Base-by-base conservation (phyloP, 495 filamentous ascomycete genomes). In the Penicillium longicatenatum region DNA sequence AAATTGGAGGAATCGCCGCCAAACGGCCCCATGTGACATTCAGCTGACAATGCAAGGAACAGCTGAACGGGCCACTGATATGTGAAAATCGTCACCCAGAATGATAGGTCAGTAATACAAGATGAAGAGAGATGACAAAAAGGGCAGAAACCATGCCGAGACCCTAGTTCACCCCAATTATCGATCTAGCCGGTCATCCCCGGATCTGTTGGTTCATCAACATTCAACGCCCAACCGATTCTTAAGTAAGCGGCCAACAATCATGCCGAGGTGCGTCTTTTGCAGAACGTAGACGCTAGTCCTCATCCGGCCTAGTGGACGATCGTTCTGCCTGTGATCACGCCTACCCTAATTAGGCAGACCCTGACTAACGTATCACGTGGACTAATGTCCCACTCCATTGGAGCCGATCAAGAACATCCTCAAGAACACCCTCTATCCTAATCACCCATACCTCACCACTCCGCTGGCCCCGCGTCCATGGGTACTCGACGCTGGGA, bases 11-110 rank as follows among this genome's bases (percentile, higher is more conserved):
- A 69, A 67, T 65, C 67, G 72, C 68, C 66, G 68, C 64, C 68
- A 67, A 72, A 69, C 64, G 68, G 68, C 31, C 71, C 68, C 75
- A 77, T 77, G 73, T 77, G 75, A 77, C 73, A 70, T 52, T 70
- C 65, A 64, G 63, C 52, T 61, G 58, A 67, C 62, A 69, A 64
- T 50, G 62, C 62, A 69, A 64, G 52, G 62, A 53, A 51, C 57
- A 63, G 56, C 59, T 62, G 62, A 46, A 60, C 52, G 47, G 29
- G 55, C 49, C 51, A 58, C 53, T 54, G 47, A 61, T 50, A 58
- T 46, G 20, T 41, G 30, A 57, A 20, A 9, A 26, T 26, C 4
- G 26, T 24, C 12, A 35, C 39, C 20, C 37, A 8, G 21, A 42
- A 48, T 37, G 16, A 59, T 50, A 50, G 58, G 60, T 26, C 52